phyloP scores from a whole-genome alignment of 352 stramenopile genomes.

The Bremia lactucae region DNA sequence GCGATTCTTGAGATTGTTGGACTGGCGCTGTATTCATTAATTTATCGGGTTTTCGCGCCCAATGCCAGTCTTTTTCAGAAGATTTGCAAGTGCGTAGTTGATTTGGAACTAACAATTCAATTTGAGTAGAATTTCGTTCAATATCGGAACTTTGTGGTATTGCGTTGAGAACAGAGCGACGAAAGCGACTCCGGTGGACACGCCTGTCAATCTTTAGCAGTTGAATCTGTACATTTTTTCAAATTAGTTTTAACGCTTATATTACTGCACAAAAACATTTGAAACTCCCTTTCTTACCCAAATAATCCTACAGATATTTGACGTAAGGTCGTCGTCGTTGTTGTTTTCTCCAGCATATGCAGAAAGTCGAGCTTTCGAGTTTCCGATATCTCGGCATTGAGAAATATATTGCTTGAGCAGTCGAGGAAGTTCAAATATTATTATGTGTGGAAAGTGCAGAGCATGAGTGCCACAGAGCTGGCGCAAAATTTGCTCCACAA shows the following conservation, averaged over 20 bases:
- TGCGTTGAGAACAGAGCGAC: slow-evolving; percentile 9
- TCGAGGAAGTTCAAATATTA: slow-evolving; percentile 26
- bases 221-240: slow-evolving; percentile 23
- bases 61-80: slow-evolving; percentile 17
- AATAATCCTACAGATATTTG: slow-evolving; percentile 35
- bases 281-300: slow-evolving; percentile 21
- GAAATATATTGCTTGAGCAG: slow-evolving; percentile 21
- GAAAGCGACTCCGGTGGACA: slow-evolving; percentile 46
- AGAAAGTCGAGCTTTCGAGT: slow-evolving; percentile 12
- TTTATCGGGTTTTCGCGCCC: slow-evolving; percentile 4
- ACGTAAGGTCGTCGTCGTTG: slow-evolving; percentile 14
- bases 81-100: neutral
- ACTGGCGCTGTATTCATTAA: neutral
- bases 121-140: slow-evolving; percentile 1
- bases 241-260: slow-evolving; percentile 1
- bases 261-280: slow-evolving; percentile 2
- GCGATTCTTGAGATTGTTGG: neutral
- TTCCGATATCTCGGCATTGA: slow-evolving; percentile 10
- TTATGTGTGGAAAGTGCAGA: slow-evolving; percentile 2
- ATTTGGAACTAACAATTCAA: neutral
- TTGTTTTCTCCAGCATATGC: slow-evolving; percentile 12
- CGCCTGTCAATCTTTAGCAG: slow-evolving; percentile 45
- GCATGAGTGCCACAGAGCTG: slow-evolving; percentile 20
- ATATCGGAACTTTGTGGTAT: slow-evolving; percentile 9
- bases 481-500: slow-evolving; percentile 25